Evolutionary conservation across 2,329 filamentous ascomycete genomes (phyloP).

Genomic region (Aspergillus japonicus): DNA sequence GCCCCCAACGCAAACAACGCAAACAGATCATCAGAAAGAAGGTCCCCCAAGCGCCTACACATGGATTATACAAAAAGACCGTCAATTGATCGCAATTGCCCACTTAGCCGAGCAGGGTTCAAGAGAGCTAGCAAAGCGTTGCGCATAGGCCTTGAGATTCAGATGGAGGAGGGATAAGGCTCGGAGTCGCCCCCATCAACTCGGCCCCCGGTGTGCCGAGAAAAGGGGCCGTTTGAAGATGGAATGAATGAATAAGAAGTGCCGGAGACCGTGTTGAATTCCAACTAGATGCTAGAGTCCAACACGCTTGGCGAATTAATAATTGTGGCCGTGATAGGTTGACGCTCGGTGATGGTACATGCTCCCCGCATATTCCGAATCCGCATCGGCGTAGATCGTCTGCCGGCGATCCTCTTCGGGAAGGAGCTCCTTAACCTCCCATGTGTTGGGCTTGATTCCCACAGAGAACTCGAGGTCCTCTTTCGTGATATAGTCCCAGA

Average conservation of each 20-base stretch:
- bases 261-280: neutral
- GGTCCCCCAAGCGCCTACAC: neutral
- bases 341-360: constrained; percentile 44
- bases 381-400: constrained; percentile 66
- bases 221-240: neutral
- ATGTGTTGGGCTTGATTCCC: constrained; percentile 91
- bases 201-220: neutral
- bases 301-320: constrained; percentile 21
- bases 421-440: constrained; percentile 93
- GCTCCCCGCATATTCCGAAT: constrained; percentile 47
- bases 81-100: neutral
- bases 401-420: constrained; percentile 75
- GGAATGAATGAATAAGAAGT: neutral
- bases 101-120: neutral
- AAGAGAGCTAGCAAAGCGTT: neutral
- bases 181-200: neutral
- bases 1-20: neutral
- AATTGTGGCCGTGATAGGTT: constrained; percentile 38
- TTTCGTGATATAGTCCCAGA: constrained; percentile 98
- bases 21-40: neutral
- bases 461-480: constrained; percentile 99
- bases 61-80: neutral
- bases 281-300: neutral
- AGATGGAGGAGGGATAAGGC: neutral
- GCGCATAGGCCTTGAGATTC: neutral